Evolutionary conservation across 352 stramenopile species (phyloP).

Genomic region (Globisporangium canariense): DNA sequence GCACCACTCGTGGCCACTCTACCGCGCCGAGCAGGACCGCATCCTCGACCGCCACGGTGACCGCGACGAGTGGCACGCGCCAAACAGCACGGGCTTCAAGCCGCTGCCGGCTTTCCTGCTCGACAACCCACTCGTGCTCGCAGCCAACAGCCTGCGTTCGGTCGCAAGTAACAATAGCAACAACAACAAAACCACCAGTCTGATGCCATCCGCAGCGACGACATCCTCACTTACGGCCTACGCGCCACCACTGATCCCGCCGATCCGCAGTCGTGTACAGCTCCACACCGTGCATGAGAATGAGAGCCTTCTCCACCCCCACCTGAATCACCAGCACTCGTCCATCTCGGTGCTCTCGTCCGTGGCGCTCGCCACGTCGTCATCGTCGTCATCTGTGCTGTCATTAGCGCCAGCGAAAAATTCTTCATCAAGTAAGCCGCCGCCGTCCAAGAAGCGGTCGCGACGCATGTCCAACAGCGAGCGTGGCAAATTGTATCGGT

Average conservation of each 20-base stretch:
- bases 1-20: conserved; percentile 15
- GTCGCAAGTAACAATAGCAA: neutral
- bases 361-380: neutral
- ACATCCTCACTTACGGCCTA: neutral
- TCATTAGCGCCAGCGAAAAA: neutral
- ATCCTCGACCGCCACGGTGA: conserved; percentile 16
- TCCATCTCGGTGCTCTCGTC: conserved; percentile 11
- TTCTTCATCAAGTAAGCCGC: neutral
- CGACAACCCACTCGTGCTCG: conserved; percentile 7
- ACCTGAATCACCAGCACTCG: neutral
- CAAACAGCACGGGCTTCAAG: conserved; percentile 17
- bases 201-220: neutral
- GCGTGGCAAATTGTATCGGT: conserved; percentile 32
- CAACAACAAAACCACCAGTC: neutral
- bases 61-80: conserved; percentile 28
- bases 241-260: neutral
- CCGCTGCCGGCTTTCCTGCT: conserved; percentile 5
- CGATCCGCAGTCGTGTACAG: neutral
- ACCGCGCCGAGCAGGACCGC: conserved; percentile 15
- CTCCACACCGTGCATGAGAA: neutral
- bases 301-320: neutral
- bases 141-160: neutral
- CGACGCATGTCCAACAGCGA: conserved; percentile 34
- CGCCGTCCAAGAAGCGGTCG: conserved; percentile 8
- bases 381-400: neutral